These are phyloP conservation scores for Fusarium sp. DNA, from an alignment of 2,329 filamentous ascomycete genomes.

Conservation along the genomic window DNA sequence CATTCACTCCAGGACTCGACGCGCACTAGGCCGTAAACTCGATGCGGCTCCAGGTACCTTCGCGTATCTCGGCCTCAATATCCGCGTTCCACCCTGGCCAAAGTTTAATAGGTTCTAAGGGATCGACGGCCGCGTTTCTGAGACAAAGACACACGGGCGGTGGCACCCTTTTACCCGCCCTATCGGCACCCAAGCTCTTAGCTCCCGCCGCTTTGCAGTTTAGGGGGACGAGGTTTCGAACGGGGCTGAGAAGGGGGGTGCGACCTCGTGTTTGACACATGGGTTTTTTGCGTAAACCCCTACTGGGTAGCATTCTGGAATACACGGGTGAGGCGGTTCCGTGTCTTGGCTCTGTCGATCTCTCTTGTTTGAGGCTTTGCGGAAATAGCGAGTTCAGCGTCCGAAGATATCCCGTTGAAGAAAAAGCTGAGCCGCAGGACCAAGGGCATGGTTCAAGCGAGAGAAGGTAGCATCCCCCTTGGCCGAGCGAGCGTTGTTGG, in stretches of 20 bases:
- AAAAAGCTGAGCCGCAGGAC: neutral
- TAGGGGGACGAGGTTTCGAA: neutral
- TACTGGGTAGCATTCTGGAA: neutral
- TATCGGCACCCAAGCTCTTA: neutral
- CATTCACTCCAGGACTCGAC: neutral
- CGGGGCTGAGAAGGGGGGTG: neutral
- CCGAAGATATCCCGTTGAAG: neutral
- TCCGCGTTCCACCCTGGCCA: neutral
- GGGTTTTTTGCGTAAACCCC: neutral
- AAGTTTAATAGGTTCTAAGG: neutral
- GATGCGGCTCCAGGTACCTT: slow-evolving; percentile 12
- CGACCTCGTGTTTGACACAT: neutral
- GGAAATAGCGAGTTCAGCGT: neutral
- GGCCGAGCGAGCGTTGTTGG: neutral
- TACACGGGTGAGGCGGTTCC: slow-evolving; percentile 2
- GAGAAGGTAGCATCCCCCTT: neutral
- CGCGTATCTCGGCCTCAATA: neutral
- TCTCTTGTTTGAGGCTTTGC: neutral
- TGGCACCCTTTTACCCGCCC: neutral
- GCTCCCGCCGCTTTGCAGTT: slow-evolving; percentile 4
- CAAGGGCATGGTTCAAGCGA: neutral
- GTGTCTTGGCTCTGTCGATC: neutral
- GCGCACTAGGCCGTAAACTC: neutral
- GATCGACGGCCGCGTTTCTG: slow-evolving; percentile 3
- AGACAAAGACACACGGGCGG: neutral